Conservation (phyloP, 139 green algal genomes). For the Volvox reticuliferus region DNA sequence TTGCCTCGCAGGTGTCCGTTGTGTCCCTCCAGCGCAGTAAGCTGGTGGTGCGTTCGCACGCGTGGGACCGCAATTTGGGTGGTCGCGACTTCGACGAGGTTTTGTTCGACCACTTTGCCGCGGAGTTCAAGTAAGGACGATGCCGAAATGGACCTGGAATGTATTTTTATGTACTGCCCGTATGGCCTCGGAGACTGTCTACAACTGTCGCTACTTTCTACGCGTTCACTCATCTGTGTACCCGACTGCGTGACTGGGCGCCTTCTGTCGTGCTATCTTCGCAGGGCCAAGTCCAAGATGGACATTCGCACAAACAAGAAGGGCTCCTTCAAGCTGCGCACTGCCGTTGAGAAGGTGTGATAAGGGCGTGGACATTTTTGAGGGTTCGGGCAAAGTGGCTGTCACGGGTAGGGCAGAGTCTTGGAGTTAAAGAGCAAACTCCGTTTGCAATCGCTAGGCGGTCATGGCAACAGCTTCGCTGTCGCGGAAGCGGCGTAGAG, state of each 20-base stretch:
- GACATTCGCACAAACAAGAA: conserved; percentile 89
- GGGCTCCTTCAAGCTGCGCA: conserved; percentile 88
- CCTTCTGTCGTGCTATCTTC: neutral
- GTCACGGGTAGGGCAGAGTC: too few relatives aligned
- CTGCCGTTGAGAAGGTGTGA: conserved; percentile 85
- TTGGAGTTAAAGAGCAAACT: too few relatives aligned
- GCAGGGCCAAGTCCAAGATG: conserved; percentile 81
- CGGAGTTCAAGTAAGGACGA: conserved; percentile 79
- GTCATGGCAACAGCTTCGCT: too few relatives aligned
- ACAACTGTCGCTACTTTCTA: too few relatives aligned
- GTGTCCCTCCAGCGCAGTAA: conserved; percentile 92
- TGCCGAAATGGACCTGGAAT: too few relatives aligned
- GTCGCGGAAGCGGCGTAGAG: too few relatives aligned
- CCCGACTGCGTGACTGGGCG: neutral
- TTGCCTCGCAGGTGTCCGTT: conserved; percentile 83
- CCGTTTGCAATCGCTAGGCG: too few relatives aligned
- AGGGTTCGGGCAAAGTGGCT: too few relatives aligned
- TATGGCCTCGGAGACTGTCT: too few relatives aligned
- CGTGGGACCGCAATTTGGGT: conserved; percentile 94
- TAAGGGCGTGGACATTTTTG: neutral
- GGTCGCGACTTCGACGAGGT: conserved; percentile 66
- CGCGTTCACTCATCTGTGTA: too few relatives aligned
- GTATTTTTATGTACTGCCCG: too few relatives aligned
- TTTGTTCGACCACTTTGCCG: conserved; percentile 94
- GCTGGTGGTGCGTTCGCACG: conserved; percentile 89